Evolutionary conservation across 495 filamentous ascomycete genomes (phyloP), one percentile per base, ranked within the genome.

Genomic region (Penicillium canariense): DNA sequence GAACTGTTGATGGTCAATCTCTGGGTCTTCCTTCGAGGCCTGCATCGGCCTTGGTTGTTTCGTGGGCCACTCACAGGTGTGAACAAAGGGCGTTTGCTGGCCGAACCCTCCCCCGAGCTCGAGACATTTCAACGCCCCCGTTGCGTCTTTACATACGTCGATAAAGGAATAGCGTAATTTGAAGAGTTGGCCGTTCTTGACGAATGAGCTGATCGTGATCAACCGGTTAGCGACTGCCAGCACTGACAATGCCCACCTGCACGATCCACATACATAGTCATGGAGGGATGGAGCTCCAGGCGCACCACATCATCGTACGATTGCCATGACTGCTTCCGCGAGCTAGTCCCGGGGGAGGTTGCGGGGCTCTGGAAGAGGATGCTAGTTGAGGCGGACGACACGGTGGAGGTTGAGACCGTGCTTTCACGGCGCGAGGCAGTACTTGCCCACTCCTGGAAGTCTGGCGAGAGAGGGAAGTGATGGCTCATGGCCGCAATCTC

Each of bases 101-200:
- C 72, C 72, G 30, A 68, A 34, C 14, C 67, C 71, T 31, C 73
- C 74, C 15, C 69, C 70, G 6, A 77, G 66, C 50, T 76, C 75
- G 0, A 78, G 48, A 45, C 65, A 71, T 52, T 67, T 74, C 17
- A 77, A 40, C 4, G 65, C 63, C 8, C 75, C 75, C 12, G 65
- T 63, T 15, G 64, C 54, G 51, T 77, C 71, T 40, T 77, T 76
- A 56, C 68, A 69, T 26, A 78, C 65, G 54, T 77, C 72, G 55
- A 78, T 74, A 42, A 54, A 71, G 1, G 60, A 67, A 49, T 78
- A 77, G 39, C 68, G 68, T n/a, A 78, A 48, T 47, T 73, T 74
- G 60, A 78, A 78, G 3, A 74, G 47, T 30, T 72, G 68, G 5
- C 65, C 63, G 44, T 63, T 68, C 31, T 70, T 68, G 15, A 76